Conservation (phyloP, 2,329 filamentous ascomycete species). For the Fusarium burgessii region DNA sequence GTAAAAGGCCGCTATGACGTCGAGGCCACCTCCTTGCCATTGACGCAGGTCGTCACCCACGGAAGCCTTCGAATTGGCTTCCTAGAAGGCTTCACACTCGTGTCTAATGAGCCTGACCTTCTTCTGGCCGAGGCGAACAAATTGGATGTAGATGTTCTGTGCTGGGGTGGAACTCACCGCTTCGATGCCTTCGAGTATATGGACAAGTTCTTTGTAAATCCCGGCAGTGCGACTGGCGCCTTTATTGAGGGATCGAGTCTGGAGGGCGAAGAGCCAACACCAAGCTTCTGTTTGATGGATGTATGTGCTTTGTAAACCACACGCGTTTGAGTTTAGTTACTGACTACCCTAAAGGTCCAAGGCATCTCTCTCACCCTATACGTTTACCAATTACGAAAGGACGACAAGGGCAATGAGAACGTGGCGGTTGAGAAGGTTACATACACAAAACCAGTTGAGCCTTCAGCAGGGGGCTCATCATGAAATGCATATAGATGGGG, state of each 20-base stretch:
- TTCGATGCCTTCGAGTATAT: slow-evolving; percentile 80
- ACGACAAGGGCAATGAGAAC: slow-evolving; percentile 80
- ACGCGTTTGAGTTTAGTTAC: slow-evolving; percentile 6
- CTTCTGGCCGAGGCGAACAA: slow-evolving; percentile 76
- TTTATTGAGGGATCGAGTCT: slow-evolving; percentile 69
- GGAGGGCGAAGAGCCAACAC: slow-evolving; percentile 78
- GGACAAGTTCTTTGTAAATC: slow-evolving; percentile 80
- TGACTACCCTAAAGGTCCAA: slow-evolving; percentile 75
- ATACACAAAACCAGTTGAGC: slow-evolving; percentile 80
- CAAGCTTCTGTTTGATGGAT: slow-evolving; percentile 98
- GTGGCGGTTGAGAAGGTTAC: slow-evolving; percentile 89
- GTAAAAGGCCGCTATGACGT: slow-evolving; percentile 76
- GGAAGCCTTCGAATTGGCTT: slow-evolving; percentile 74
- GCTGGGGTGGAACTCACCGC: slow-evolving; percentile 75
- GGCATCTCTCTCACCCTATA: slow-evolving; percentile 96
- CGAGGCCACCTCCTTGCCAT: slow-evolving; percentile 72
- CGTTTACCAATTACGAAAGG: slow-evolving; percentile 87
- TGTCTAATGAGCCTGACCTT: slow-evolving; percentile 74
- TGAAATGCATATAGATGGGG: slow-evolving; percentile 24
- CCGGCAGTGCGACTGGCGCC: slow-evolving; percentile 74
- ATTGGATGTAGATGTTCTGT: slow-evolving; percentile 76
- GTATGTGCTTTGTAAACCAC: slow-evolving; percentile 67
- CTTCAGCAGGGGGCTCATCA: slow-evolving; percentile 63
- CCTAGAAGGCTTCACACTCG: slow-evolving; percentile 75
- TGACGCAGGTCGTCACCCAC: slow-evolving; percentile 75